Percentiles rank a stretch among this genome's conserved stretches.
These are phyloP conservation scores for Marsdenia floribunda DNA, from an alignment of 257 asterid species.

Conservation along the genomic window DNA sequence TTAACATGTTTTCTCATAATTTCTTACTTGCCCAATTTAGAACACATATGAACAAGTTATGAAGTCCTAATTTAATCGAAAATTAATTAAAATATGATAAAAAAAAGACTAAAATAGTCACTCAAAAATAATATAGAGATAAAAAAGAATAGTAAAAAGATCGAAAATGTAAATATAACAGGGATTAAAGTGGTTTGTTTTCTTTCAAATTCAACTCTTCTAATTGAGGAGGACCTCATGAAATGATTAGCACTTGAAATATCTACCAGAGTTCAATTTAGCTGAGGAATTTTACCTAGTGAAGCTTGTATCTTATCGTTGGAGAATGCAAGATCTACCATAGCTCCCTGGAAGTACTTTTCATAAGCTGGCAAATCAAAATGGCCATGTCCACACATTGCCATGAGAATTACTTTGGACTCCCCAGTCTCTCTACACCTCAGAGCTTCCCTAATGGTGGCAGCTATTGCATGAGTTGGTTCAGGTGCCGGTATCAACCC, in stretches of 20 bases:
- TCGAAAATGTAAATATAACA: no score
- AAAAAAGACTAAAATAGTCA: no score
- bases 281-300: conserved; percentile 58
- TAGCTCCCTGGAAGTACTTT: conserved; percentile 63
- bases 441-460: conserved; percentile 80
- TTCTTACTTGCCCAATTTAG: no score
- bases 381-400: conserved; percentile 98
- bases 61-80: no score
- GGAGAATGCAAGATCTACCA: conserved; percentile 65
- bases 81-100: no score
- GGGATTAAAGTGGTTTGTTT: no score
- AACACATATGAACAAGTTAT: no score
- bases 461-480: conserved; percentile 90
- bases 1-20: no score
- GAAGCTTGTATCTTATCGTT: conserved; percentile 53
- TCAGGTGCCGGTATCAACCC: conserved; percentile 96
- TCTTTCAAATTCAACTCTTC: no score
- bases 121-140: no score
- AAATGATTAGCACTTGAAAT: not conserved
- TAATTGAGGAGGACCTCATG: no score
- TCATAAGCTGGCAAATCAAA: conserved; percentile 89
- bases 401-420: conserved; percentile 82
- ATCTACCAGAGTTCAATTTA: conserved; percentile 1
- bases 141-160: no score
- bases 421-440: conserved; percentile 81